Base-by-base conservation (phyloP, 78 protist genomes). In the Planoprotostelium fungivorum region DNA sequence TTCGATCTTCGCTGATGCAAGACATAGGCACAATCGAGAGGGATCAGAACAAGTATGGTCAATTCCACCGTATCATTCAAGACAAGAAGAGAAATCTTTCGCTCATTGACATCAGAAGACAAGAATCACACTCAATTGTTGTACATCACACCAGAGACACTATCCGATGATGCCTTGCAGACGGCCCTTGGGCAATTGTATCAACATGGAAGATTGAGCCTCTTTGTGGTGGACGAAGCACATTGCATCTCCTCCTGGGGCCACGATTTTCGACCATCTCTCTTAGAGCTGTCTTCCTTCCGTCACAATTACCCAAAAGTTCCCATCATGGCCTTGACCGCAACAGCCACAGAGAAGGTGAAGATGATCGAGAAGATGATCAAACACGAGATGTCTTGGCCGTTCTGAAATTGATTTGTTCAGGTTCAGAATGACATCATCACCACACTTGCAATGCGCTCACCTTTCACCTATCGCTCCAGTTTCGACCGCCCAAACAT, bases 191-290 rank as follows among this genome's bases (percentile, higher is more conserved):
- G 0, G 73, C 84, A 38, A 29, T 25, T 84, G 34, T 35, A 38
- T n/a, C 0, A 28, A 1, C 36, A 90, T 1, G 37, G 86, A 63
- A 35, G 29, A n/a, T 0, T 83, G n/a, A 84, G 88, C 36, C 83
- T 90, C 83, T 84, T 86, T 31, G 96, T 95, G 36, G 87, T 97
- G 38, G 98, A 97, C 87, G 98, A 97, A 84, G 95, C 96, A 51
- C 99, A 97, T 90, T 97, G 99, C 91, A 36, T 97, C 1, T 39
- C 93, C 28, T 92, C 94, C 38, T 97, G 99, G 99, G 95, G 97
- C 9, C 98, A 97, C 93, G 94, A 97, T 87, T 97, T 97, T 89
- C 88, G 94, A 73, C 91, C 92, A 0, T 37, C 92, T 1, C 94
- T 87, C 89, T 1, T 36, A 39, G 23, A 37, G 38, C 63, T 51